A percentile compares a stretch with the other conserved stretches of the same genome.
These are phyloP conservation scores for Vanrija sp. DNA, from an alignment of 1,284 basidiomycete genomes.

Conservation along the genomic window DNA sequence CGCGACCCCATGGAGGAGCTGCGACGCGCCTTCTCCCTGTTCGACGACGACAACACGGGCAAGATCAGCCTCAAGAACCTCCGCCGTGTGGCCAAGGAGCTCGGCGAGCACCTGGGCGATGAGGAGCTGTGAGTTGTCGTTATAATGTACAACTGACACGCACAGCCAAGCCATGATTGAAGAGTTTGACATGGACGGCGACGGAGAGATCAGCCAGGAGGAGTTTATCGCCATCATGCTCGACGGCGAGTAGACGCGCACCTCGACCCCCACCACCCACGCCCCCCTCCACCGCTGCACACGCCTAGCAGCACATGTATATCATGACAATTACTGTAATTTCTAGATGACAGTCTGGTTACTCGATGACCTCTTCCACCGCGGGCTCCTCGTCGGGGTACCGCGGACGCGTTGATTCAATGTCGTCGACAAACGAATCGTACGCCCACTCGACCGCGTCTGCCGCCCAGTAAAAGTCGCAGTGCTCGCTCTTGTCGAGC, in stretches of 20 bases:
- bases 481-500: slow-evolving; percentile 53
- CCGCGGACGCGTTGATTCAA: slow-evolving; percentile 39
- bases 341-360: background rate
- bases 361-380: background rate
- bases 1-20: slow-evolving; percentile 97
- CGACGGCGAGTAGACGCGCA: slow-evolving; percentile 64
- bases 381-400: slow-evolving; percentile 32
- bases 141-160: background rate
- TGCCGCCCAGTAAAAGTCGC: slow-evolving; percentile 56
- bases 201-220: slow-evolving; percentile 84
- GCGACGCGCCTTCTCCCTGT: slow-evolving; percentile 87
- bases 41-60: slow-evolving; percentile 93
- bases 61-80: slow-evolving; percentile 91
- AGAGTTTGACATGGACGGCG: slow-evolving; percentile 98
- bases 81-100: slow-evolving; percentile 90
- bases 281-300: too few species aligned
- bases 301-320: background rate
- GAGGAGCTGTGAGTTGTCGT: slow-evolving; percentile 82
- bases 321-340: background rate
- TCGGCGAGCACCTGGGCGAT: slow-evolving; percentile 92
- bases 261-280: background rate
- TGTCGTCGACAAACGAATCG: slow-evolving; percentile 46
- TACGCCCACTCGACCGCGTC: slow-evolving; percentile 61
- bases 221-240: slow-evolving; percentile 79
- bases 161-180: slow-evolving; percentile 98